Evolutionary conservation across 495 filamentous ascomycete species (phyloP).

Genomic region (Daldinia caldariorum): DNA sequence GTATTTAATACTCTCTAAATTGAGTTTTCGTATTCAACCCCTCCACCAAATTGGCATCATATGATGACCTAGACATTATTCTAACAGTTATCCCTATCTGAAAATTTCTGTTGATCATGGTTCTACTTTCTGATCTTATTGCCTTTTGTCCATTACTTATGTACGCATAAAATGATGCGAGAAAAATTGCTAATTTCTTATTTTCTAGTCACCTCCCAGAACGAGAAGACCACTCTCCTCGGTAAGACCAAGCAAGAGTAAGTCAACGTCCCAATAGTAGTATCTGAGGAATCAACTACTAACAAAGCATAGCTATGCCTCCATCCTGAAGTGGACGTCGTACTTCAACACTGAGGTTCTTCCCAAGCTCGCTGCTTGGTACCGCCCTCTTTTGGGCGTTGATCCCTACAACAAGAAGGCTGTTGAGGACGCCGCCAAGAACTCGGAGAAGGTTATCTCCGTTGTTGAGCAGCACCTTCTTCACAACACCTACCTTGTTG

Average conservation of each 20-base stretch:
- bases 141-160: conserved; percentile 28
- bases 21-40: conserved; percentile 11
- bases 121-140: conserved; percentile 66
- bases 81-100: conserved; percentile 99
- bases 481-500: conserved; percentile 94
- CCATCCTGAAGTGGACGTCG: conserved; percentile 95
- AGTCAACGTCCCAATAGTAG: conserved; percentile 29
- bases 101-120: conserved; percentile 82
- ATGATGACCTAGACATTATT: conserved; percentile 82
- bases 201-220: conserved; percentile 90
- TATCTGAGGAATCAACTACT: conserved; percentile 21
- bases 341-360: conserved; percentile 87
- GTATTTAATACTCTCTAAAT: conserved; percentile 53
- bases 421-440: conserved; percentile 80
- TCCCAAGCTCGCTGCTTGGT: conserved; percentile 79
- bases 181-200: conserved; percentile 50
- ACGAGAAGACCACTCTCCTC: conserved; percentile 98
- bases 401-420: conserved; percentile 97
- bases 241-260: conserved; percentile 99
- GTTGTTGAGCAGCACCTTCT: conserved; percentile 88
- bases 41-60: conserved; percentile 45
- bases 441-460: conserved; percentile 69
- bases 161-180: conserved; percentile 38
- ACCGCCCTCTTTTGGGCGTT: conserved; percentile 84
- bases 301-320: conserved; percentile 71